A percentile compares a stretch with the other conserved stretches of the same genome.
Evolutionary conservation across 306 rosid genomes (phyloP).

Genomic region (Cucumis hystrix): DNA sequence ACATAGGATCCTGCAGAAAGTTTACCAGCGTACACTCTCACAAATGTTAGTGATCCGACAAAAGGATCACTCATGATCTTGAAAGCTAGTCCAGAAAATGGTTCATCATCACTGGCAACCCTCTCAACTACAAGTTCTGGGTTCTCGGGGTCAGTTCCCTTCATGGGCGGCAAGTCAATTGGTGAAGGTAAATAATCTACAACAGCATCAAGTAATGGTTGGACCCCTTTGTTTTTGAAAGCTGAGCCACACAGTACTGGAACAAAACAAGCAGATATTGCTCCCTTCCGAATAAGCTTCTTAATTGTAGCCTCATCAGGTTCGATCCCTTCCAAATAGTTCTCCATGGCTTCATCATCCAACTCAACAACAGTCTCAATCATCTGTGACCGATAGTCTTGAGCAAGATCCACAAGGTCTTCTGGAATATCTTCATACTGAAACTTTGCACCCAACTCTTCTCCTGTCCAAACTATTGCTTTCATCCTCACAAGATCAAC

Average conservation of each 20-base stretch:
- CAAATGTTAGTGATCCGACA: conserved; percentile 92
- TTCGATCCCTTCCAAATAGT: conserved; percentile 80
- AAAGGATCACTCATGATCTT: conserved; percentile 96
- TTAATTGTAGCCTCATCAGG: conserved; percentile 69
- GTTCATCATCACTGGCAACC: conserved; percentile 62
- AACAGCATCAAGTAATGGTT: conserved; percentile 87
- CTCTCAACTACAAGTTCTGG: conserved; percentile 63
- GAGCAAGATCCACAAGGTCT: conserved; percentile 62
- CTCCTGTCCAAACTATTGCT: conserved; percentile 92
- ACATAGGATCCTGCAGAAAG: conserved; percentile 73
- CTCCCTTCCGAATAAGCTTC: conserved; percentile 66
- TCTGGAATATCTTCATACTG: conserved; percentile 53
- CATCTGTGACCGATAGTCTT: conserved; percentile 56
- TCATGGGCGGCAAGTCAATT: conserved; percentile 78
- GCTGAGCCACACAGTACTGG: conserved; percentile 96
- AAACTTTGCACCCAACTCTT: conserved; percentile 92
- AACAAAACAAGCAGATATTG: conserved; percentile 54
- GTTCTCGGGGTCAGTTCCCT: conserved; percentile 84
- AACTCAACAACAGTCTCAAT: conserved; percentile 68
- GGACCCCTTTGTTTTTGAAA: conserved; percentile 97
- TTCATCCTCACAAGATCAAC: conserved; percentile 86
- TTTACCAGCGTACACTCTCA: conserved; percentile 82
- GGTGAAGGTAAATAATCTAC: conserved; percentile 95
- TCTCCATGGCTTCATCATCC: conserved; percentile 81
- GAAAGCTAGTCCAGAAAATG: conserved; percentile 91